phyloP scores from a whole-genome alignment of 164 flowering plant species.

The Stephania japonica region DNA sequence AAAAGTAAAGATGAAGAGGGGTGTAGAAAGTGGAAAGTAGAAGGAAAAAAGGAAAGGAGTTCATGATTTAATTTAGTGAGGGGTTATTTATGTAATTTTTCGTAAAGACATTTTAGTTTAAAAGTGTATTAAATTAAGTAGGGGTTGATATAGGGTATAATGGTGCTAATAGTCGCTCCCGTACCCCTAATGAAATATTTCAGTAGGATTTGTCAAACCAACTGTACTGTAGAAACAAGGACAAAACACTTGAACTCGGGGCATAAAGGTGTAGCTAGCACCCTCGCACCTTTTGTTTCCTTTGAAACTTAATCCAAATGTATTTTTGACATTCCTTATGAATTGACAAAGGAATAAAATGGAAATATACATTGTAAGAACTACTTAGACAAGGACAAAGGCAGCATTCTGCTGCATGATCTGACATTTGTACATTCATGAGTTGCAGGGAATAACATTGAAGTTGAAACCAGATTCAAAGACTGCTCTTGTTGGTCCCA shows the following conservation, averaged over 20 bases:
- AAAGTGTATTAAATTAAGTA: too few species aligned
- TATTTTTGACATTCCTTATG: not conserved
- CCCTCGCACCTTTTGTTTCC: not conserved
- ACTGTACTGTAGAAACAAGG: not conserved
- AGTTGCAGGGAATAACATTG: constrained; percentile 66
- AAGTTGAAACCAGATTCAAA: constrained; percentile 81
- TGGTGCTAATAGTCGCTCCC: too few species aligned
- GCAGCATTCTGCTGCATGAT: not conserved
- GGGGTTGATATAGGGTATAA: too few species aligned
- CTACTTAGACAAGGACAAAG: constrained; percentile 3
- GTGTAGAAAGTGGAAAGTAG: too few species aligned
- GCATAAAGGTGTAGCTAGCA: not conserved
- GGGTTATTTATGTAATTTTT: too few species aligned
- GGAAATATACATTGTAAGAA: not conserved
- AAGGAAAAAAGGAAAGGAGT: too few species aligned
- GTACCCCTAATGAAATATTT: not conserved
- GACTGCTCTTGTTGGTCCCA: constrained; percentile 98
- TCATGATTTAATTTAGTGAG: too few species aligned
- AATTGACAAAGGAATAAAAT: not conserved
- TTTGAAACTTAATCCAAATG: not conserved
- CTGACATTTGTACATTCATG: not conserved
- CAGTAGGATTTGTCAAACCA: not conserved
- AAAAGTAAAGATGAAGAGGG: too few species aligned
- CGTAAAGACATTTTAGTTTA: too few species aligned
- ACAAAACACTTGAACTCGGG: not conserved